Evolutionary conservation across 2,329 filamentous ascomycete species (phyloP), one percentile per base, ranked within the genome.

Genomic region (Diaporthe citri): DNA sequence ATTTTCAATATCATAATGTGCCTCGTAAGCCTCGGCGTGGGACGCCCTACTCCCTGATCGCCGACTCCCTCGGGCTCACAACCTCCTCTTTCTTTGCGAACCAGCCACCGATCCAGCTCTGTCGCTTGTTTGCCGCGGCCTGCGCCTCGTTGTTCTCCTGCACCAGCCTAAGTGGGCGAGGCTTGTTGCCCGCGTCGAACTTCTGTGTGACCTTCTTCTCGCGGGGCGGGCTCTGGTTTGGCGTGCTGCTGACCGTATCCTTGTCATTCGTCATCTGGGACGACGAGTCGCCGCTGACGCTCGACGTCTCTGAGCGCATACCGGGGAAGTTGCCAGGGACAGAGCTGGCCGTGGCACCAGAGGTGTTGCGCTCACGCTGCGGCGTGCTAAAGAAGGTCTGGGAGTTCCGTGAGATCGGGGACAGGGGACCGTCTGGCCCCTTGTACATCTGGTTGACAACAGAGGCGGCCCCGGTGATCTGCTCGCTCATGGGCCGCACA

Each of bases 401-500:
- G 77, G 90, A 90, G 81, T 90, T 86, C 76, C 92, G 85, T 79
- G 92, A 85, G 4, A 89, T 86, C 59, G 91, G 88, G 31, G 92
- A 93, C 57, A 90, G 87, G 12, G 91, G 89, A 5, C 90, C 89
- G 31, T 93, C 90, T 13, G 92, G 90, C 20, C 93, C 93, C 80
- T 93, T 93, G 86, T 97, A 97, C 94, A 98, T 97, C 83, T 96
- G 95, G 79, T 94, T 95, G 66, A 98, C 93, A 41, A 97, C 90
- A 75, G 89, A 91, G 10, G 94, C 93, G 25, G 92, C 92, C 59
- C 85, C 85, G 0, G 89, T 89, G 80, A 86, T 90, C 82, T 93
- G 91, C 79, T 93, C 91, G 79, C 90, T 92, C 85, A 90, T 90
- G 73, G 91, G 91, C 52, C 91, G 86, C 70, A 72, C 69, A 36